A percentile compares a stretch with the other conserved stretches of the same genome.
Evolutionary conservation across 2,329 filamentous ascomycete genomes (phyloP).

Genomic region (Pseudogymnoascus sp.): DNA sequence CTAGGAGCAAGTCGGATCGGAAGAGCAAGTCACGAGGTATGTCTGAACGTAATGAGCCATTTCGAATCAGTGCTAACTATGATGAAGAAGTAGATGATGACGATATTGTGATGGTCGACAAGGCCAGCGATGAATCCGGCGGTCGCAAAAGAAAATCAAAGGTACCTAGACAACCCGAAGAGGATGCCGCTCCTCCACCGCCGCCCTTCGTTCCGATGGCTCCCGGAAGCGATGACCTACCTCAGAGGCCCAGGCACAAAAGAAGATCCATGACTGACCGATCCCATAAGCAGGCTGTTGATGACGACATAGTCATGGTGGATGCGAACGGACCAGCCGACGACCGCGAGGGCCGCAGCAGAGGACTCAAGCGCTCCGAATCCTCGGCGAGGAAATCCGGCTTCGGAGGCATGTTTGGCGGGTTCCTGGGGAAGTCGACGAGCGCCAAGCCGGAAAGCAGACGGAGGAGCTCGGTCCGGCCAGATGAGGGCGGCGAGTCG

Average conservation of each 20-base stretch:
- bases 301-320: slow-evolving; percentile 54
- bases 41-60: slow-evolving; percentile 11
- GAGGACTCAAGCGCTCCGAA: slow-evolving; percentile 46
- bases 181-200: slow-evolving; percentile 13
- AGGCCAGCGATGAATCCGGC: slow-evolving; percentile 29
- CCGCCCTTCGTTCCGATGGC: slow-evolving; percentile 27
- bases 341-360: slow-evolving; percentile 11
- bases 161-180: slow-evolving; percentile 29
- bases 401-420: slow-evolving; percentile 54
- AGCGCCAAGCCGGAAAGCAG: slow-evolving; percentile 35
- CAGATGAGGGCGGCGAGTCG: slow-evolving; percentile 39
- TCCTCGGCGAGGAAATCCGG: slow-evolving; percentile 55
- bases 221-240: slow-evolving; percentile 22
- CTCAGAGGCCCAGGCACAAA: slow-evolving; percentile 19
- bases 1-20: slow-evolving; percentile 38
- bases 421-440: slow-evolving; percentile 41
- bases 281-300: slow-evolving; percentile 53
- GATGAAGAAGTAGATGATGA: slow-evolving; percentile 36
- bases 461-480: slow-evolving; percentile 42
- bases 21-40: slow-evolving; percentile 38
- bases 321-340: slow-evolving; percentile 41
- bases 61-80: not conserved
- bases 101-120: slow-evolving; percentile 41
- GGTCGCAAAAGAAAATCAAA: slow-evolving; percentile 32
- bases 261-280: slow-evolving; percentile 31